These are phyloP conservation scores for Erodium moschatum DNA, from an alignment of 441 rosid species.

Conservation along the genomic window DNA sequence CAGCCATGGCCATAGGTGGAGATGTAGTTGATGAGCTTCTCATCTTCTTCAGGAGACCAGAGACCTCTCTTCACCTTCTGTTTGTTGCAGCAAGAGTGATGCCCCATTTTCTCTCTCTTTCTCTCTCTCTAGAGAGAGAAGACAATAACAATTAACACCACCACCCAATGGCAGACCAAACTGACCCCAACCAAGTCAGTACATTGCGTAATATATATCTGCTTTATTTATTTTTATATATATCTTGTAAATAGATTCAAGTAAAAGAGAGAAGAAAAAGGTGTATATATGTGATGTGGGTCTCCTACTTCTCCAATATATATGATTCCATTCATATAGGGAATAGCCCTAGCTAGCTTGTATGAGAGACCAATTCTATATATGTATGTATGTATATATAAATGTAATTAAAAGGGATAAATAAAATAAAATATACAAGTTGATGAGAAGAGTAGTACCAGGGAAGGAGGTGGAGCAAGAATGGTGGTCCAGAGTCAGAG, in stretches of 20 bases:
- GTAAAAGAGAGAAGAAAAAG: too few relatives aligned
- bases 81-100: constrained; percentile 95
- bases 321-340: not conserved
- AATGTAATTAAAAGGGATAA: not conserved
- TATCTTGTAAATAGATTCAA: constrained; percentile 8
- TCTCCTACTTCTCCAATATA: not conserved
- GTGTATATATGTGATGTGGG: not conserved
- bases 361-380: too few relatives aligned
- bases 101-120: constrained; percentile 56
- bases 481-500: constrained; percentile 25
- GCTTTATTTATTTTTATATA: not conserved
- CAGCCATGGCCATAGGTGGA: constrained; percentile 91
- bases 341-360: not conserved
- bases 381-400: too few relatives aligned
- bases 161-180: constrained; percentile 23
- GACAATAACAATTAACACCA: not conserved
- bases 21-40: constrained; percentile 56
- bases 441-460: too few relatives aligned
- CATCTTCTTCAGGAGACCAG: constrained; percentile 54
- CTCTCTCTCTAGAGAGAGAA: not conserved
- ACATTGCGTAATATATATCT: constrained; percentile 12
- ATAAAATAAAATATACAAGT: too few relatives aligned
- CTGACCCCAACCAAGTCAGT: constrained; percentile 19
- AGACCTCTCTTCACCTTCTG: constrained; percentile 96
- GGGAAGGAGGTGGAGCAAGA: not conserved